Base-by-base conservation (phyloP, 2,329 filamentous ascomycete genomes). In the Trichoderma sp. region DNA sequence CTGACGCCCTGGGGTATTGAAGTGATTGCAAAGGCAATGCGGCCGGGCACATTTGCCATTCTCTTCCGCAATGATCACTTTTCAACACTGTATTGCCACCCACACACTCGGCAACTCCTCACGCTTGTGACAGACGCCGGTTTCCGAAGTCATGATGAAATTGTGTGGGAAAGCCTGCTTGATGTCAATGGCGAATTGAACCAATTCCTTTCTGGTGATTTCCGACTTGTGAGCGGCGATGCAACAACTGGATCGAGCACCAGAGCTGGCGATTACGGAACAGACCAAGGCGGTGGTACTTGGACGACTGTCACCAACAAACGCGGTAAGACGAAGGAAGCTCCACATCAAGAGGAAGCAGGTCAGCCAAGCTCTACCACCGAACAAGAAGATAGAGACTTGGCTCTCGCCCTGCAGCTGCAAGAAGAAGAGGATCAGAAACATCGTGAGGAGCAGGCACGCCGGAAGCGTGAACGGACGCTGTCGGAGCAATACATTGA, bases 51-150 rank as follows among this genome's bases (percentile, higher is more conserved):
- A 1, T 89, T 98, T 73, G 93, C 93, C 0, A 98, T 99, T 64
- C 83, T 99, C 1, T 99, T 99, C 84, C 90, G 96, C 30, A 99
- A 99, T 77, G 95, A 99, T 78, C 96, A 99, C 80, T 99, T 99
- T 78, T 94, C 94, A 56, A 98, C 95, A 0, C 81, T 99, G 0
- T 97, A 97, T 81, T 93, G 95, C 73, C 94, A 98, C 76, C 94
- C 95, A 0, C 84, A 90, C 58, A 93, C 91, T 0, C 86, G 89
- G 53, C 88, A 93, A 75, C 86, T 98, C 1, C 88, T 95, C 74
- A 94, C 93, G 0, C 84, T 99, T 3, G 94, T 99, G 15, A 98
- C 96, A 0, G 96, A 99, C 79, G 92, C 94, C 30, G 96, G 96
- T 1, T 99, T 97, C 78, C 91, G 92, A 12, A 88, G 87, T 11